Conservation (phyloP, 2,329 filamentous ascomycete genomes). For the Fusarium sp. region DNA sequence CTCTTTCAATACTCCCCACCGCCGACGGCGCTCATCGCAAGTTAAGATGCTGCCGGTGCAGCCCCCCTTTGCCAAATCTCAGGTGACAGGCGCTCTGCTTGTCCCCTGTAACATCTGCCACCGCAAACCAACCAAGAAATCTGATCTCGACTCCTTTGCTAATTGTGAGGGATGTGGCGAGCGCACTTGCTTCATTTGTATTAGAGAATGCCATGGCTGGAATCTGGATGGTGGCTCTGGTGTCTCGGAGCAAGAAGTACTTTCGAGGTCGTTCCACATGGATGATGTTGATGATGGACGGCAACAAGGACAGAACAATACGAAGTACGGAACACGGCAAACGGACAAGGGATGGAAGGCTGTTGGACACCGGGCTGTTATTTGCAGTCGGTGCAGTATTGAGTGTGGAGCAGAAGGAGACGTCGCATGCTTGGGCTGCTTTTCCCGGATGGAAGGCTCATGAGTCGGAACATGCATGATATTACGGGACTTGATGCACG, state of each 20-base stretch:
- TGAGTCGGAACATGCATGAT: constrained; percentile 8
- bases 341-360: constrained; percentile 48
- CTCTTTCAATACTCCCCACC: constrained; percentile 24
- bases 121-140: constrained; percentile 69
- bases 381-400: constrained; percentile 75
- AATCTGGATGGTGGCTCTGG: constrained; percentile 32
- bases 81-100: constrained; percentile 44
- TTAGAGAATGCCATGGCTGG: constrained; percentile 68
- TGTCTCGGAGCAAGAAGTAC: constrained; percentile 46
- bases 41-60: constrained; percentile 35
- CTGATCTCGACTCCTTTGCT: constrained; percentile 71
- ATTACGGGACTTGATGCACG: constrained; percentile 14
- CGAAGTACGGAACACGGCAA: constrained; percentile 21
- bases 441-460: constrained; percentile 54
- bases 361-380: constrained; percentile 58
- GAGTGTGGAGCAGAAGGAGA: constrained; percentile 71
- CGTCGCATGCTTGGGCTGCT: constrained; percentile 71
- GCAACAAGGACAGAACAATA: constrained; percentile 7
- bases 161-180: constrained; percentile 69
- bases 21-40: constrained; percentile 40
- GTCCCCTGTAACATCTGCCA: constrained; percentile 73
- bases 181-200: constrained; percentile 74
- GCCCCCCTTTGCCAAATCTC: constrained; percentile 12
- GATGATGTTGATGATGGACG: constrained; percentile 53
- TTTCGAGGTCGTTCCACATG: constrained; percentile 60